A percentile compares a stretch with the other conserved stretches of the same genome.
phyloP scores from a whole-genome alignment of 1,139 yeast species.

The Hemisphaericaspora xylofermentans region DNA sequence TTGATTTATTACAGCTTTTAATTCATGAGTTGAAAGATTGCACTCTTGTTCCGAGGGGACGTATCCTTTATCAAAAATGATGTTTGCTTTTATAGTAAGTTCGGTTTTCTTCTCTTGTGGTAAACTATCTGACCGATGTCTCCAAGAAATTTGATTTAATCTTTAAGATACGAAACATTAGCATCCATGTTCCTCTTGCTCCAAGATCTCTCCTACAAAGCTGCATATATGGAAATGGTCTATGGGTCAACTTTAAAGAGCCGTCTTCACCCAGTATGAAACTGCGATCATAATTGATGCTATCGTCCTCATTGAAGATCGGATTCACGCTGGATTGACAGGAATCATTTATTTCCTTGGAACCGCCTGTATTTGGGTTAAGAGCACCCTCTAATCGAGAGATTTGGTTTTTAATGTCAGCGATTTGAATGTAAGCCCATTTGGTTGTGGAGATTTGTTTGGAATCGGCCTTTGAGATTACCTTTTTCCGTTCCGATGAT shows the following conservation, averaged over 20 bases:
- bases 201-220: conserved; percentile 22
- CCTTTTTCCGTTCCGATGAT: conserved; percentile 6
- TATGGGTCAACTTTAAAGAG: conserved; percentile 8
- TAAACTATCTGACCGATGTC: background rate
- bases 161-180: conserved; percentile 3
- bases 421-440: background rate
- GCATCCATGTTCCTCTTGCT: conserved; percentile 15
- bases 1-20: conserved; percentile 5
- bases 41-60: conserved; percentile 9
- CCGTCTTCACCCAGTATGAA: conserved; percentile 7
- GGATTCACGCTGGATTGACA: conserved; percentile 13
- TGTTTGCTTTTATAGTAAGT: conserved; percentile 5
- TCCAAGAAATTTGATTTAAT: conserved; percentile 2
- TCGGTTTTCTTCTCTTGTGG: conserved; percentile 1
- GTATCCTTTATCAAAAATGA: conserved; percentile 8
- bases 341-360: background rate
- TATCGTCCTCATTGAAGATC: conserved; percentile 6
- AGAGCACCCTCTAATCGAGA: conserved; percentile 6
- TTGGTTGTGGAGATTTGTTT: conserved; percentile 17
- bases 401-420: conserved; percentile 3
- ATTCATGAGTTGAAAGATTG: background rate
- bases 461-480: background rate
- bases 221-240: conserved; percentile 15
- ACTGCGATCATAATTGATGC: conserved; percentile 14
- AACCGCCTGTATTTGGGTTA: background rate